phyloP scores from a whole-genome alignment of 2,329 filamentous ascomycete species.

The Colletotrichum sp. region DNA sequence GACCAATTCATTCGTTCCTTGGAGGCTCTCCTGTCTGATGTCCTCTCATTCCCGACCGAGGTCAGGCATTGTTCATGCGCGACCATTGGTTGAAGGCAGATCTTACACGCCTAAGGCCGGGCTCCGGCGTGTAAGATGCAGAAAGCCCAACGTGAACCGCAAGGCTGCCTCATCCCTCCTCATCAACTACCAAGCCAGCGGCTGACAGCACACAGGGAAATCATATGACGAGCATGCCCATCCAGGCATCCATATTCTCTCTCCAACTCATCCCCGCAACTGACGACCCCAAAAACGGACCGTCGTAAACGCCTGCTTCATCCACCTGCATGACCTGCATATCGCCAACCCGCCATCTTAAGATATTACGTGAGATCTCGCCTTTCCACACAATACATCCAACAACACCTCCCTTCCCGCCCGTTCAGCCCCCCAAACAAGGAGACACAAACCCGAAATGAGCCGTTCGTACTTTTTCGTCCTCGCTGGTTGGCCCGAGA shows the following conservation, averaged over 20 bases:
- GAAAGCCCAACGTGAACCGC: background rate
- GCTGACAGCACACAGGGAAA: background rate
- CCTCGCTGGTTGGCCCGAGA: background rate
- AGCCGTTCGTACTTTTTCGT: background rate
- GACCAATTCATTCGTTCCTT: background rate
- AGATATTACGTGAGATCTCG: slow-evolving; percentile 11
- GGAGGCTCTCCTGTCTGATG: background rate
- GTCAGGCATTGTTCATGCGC: background rate
- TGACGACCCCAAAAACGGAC: background rate
- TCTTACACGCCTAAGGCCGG: too few species aligned
- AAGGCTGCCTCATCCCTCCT: background rate
- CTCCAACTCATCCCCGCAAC: background rate
- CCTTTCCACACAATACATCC: background rate
- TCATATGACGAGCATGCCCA: background rate
- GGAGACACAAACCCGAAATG: background rate
- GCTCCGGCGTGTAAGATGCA: background rate
- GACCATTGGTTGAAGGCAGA: background rate
- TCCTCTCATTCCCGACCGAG: background rate
- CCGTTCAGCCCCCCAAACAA: background rate
- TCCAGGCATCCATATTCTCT: background rate
- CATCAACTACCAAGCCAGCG: background rate
- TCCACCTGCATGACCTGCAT: background rate
- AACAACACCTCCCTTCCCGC: background rate
- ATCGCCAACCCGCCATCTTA: background rate
- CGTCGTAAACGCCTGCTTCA: background rate